Evolutionary conservation across 305 asterid species (phyloP).

Genomic region (Solanum aculeatissimum): DNA sequence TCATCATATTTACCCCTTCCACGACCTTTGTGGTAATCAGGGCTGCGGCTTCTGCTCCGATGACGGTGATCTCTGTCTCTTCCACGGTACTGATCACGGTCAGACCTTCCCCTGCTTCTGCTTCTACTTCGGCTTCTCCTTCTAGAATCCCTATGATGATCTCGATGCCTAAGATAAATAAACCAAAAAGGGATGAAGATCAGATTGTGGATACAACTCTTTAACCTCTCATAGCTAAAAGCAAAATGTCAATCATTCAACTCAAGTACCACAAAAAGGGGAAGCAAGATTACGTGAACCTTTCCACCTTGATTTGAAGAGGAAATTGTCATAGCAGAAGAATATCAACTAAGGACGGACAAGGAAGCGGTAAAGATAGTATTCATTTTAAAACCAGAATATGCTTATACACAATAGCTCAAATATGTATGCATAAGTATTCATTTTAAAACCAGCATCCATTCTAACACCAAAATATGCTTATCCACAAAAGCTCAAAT

Average conservation of each 20-base stretch:
- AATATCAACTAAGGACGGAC: not conserved
- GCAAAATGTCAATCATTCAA: not conserved
- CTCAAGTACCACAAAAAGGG: not conserved
- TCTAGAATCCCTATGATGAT: constrained; percentile 42
- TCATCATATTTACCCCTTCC: constrained; percentile 72
- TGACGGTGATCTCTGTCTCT: constrained; percentile 46
- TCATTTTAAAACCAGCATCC: not conserved
- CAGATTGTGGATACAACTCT: not conserved
- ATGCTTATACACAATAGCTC: not conserved
- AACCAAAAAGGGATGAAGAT: not conserved
- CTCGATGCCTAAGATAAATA: constrained; percentile 22
- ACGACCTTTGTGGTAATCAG: constrained; percentile 59
- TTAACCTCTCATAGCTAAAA: not conserved
- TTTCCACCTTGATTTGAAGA: not conserved
- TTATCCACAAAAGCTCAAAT: not conserved
- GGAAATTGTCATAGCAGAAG: not conserved
- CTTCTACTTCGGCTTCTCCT: constrained; percentile 82
- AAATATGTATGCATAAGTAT: not conserved
- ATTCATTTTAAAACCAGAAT: not conserved
- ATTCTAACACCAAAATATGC: not conserved
- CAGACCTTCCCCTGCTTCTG: constrained; percentile 59
- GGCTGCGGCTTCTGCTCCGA: constrained; percentile 69
- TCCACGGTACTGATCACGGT: constrained; percentile 51
- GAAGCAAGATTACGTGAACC: not conserved
- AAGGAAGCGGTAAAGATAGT: not conserved